phyloP scores from a whole-genome alignment of 179 eudicot genomes.

The Patellifolia procumbens region DNA sequence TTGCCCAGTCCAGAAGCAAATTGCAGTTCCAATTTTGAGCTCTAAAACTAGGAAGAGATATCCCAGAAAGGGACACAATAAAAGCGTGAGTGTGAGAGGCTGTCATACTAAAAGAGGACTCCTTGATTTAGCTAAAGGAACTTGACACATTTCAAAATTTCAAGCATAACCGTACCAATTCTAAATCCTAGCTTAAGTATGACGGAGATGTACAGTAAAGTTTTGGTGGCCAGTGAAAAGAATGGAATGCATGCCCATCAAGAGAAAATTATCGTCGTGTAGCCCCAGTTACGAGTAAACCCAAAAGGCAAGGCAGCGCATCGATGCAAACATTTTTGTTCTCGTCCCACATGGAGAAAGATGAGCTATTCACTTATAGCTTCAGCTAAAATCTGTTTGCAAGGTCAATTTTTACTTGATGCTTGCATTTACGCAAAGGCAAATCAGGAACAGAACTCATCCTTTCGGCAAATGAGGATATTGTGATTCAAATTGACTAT shows the following conservation, averaged over 20 bases:
- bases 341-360: too few species aligned
- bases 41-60: too few species aligned
- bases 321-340: neutral
- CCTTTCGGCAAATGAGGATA: slow-evolving; percentile 22
- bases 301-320: neutral
- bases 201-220: neutral
- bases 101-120: too few species aligned
- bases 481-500: slow-evolving; percentile 35
- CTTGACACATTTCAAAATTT: too few species aligned
- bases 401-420: neutral
- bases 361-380: neutral
- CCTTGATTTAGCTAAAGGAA: neutral
- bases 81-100: too few species aligned
- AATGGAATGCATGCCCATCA: too few species aligned
- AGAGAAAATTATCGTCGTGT: neutral
- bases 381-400: neutral
- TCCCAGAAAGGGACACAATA: too few species aligned
- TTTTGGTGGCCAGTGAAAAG: too few species aligned
- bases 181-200: too few species aligned
- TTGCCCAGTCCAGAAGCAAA: too few species aligned
- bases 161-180: too few species aligned
- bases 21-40: too few species aligned
- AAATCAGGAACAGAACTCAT: slow-evolving; percentile 12
- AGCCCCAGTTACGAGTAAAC: neutral
- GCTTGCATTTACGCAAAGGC: neutral